Percentiles rank a stretch among this genome's conserved stretches.
These are phyloP conservation scores for Malus domestica DNA, from an alignment of 306 rosid genomes.

Conservation along the genomic window DNA sequence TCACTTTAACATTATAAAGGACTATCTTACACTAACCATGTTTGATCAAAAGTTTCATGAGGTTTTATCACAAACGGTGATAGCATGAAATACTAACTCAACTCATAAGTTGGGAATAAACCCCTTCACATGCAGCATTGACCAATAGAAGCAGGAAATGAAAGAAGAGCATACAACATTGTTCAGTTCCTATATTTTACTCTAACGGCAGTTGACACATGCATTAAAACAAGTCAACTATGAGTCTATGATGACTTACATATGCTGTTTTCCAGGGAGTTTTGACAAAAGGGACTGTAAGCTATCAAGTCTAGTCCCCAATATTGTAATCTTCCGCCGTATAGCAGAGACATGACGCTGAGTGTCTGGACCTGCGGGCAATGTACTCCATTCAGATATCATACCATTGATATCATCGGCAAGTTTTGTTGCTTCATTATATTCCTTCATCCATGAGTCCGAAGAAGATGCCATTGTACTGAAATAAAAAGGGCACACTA, in stretches of 20 bases:
- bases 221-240: neutral
- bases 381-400: constrained; percentile 72
- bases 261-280: constrained; percentile 80
- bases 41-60: neutral
- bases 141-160: neutral
- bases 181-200: neutral
- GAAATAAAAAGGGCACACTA: constrained; percentile 13
- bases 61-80: neutral
- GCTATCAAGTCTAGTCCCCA: constrained; percentile 94
- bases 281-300: constrained; percentile 66
- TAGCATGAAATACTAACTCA: neutral
- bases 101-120: neutral
- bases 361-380: constrained; percentile 72
- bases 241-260: constrained; percentile 45
- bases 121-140: neutral
- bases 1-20: neutral
- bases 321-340: constrained; percentile 90
- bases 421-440: constrained; percentile 79
- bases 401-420: constrained; percentile 82
- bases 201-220: neutral
- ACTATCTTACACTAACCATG: neutral
- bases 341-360: constrained; percentile 91
- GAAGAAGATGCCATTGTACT: constrained; percentile 79
- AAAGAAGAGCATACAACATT: neutral
- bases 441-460: constrained; percentile 96